Conservation (phyloP, 2,329 filamentous ascomycete species). For the Cadophora luteo-olivacea region DNA sequence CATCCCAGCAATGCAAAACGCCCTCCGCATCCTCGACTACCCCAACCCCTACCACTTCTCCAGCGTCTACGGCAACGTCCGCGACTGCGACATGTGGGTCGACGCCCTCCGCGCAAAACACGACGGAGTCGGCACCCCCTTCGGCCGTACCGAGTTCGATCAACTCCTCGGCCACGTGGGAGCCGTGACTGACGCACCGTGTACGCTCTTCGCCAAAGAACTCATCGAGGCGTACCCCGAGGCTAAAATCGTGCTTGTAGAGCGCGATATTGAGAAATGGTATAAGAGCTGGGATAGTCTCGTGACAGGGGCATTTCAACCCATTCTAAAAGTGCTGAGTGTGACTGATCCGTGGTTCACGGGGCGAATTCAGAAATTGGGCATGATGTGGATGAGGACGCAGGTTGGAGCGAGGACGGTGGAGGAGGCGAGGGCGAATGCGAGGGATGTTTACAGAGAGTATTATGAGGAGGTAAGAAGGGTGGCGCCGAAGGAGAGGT, state of each 20-base stretch:
- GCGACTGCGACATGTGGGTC: slow-evolving; percentile 12
- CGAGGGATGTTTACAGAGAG: neutral
- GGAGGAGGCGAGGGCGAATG: neutral
- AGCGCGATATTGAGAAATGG: slow-evolving; percentile 43
- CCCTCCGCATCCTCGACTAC: slow-evolving; percentile 20
- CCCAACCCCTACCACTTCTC: slow-evolving; percentile 20
- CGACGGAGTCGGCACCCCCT: neutral
- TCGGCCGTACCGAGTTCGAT: neutral
- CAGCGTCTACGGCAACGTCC: slow-evolving; percentile 4
- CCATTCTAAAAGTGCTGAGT: neutral
- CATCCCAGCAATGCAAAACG: slow-evolving; percentile 20
- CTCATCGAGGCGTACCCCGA: slow-evolving; percentile 46
- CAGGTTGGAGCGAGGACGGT: neutral
- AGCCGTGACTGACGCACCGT: slow-evolving; percentile 45
- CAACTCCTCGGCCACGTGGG: neutral
- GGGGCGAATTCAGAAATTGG: neutral
- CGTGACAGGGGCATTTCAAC: neutral
- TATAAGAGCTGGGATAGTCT: slow-evolving; percentile 4
- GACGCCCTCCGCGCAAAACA: slow-evolving; percentile 9
- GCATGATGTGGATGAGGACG: neutral
- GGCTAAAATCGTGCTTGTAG: slow-evolving; percentile 46
- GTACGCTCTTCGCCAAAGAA: slow-evolving; percentile 45
- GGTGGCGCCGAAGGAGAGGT: slow-evolving; percentile 49
- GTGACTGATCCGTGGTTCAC: slow-evolving; percentile 7
- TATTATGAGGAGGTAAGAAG: slow-evolving; percentile 8